Evolutionary conservation across 2,329 filamentous ascomycete genomes (phyloP).

Genomic region (Byssochlamys sp.): DNA sequence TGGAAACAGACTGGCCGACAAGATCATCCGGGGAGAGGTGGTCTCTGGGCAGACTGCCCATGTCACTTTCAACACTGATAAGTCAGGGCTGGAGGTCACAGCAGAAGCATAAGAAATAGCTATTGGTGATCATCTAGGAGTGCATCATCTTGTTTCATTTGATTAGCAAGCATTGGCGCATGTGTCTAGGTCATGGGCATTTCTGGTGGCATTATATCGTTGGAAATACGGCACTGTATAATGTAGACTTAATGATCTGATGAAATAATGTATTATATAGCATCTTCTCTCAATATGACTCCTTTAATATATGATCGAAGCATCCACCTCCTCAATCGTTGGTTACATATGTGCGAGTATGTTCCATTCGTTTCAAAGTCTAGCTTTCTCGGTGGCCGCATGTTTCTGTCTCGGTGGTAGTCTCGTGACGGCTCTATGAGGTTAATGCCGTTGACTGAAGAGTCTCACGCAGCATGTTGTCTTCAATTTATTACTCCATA

Average conservation of each 20-base stretch:
- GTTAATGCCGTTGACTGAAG: neutral
- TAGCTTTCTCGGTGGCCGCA: no score
- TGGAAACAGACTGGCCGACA: constrained; percentile 76
- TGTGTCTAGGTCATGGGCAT: neutral
- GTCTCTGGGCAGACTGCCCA: constrained; percentile 64
- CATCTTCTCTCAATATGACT: neutral
- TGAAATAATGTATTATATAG: neutral
- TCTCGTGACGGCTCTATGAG: neutral
- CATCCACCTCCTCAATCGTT: neutral
- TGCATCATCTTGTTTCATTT: constrained; percentile 2
- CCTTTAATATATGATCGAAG: neutral
- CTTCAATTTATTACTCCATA: neutral
- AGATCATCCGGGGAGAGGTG: constrained; percentile 78
- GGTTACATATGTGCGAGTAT: neutral
- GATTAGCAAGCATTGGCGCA: neutral
- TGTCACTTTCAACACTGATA: constrained; percentile 58
- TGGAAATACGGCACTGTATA: neutral
- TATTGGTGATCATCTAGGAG: neutral
- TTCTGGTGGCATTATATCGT: neutral
- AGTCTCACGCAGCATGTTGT: neutral
- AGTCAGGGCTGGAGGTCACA: constrained; percentile 47
- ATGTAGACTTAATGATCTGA: neutral
- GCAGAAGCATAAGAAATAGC: constrained; percentile 9
- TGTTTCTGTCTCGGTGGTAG: neutral
- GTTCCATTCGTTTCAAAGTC: no score